These are phyloP conservation scores for Irpex sp. DNA, from an alignment of 1,284 basidiomycete species.

Conservation along the genomic window DNA sequence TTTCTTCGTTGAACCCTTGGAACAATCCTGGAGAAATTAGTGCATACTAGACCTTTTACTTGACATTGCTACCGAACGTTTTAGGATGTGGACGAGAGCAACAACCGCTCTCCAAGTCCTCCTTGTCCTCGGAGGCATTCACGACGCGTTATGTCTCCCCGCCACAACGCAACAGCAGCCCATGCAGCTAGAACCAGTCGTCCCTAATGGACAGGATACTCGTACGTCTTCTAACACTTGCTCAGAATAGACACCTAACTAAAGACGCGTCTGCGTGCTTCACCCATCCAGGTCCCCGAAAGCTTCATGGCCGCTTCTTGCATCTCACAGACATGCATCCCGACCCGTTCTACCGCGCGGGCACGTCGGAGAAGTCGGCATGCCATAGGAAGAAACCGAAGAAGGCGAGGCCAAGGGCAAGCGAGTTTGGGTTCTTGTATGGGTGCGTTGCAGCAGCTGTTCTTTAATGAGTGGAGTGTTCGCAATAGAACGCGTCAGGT, in stretches of 20 bases:
- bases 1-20: background rate
- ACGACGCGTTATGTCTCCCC: slow-evolving; percentile 6
- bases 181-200: background rate
- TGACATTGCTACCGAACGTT: background rate
- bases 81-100: background rate
- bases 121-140: slow-evolving; percentile 5
- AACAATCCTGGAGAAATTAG: background rate
- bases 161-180: background rate
- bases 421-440: slow-evolving; percentile 59
- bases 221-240: background rate
- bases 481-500: background rate
- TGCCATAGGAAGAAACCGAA: slow-evolving; percentile 67
- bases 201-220: background rate
- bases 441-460: slow-evolving; percentile 43
- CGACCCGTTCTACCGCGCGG: slow-evolving; percentile 57
- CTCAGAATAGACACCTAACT: no score
- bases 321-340: slow-evolving; percentile 83
- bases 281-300: slow-evolving; percentile 27
- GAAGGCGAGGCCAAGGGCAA: slow-evolving; percentile 47
- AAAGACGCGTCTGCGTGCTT: no score
- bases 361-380: slow-evolving; percentile 47
- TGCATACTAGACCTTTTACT: background rate
- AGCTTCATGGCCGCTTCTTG: slow-evolving; percentile 71
- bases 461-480: background rate
- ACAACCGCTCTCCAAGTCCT: slow-evolving; percentile 4